These are phyloP conservation scores for Colletotrichum chlorophyti DNA, from an alignment of 2,329 filamentous ascomycete genomes.

Conservation along the genomic window DNA sequence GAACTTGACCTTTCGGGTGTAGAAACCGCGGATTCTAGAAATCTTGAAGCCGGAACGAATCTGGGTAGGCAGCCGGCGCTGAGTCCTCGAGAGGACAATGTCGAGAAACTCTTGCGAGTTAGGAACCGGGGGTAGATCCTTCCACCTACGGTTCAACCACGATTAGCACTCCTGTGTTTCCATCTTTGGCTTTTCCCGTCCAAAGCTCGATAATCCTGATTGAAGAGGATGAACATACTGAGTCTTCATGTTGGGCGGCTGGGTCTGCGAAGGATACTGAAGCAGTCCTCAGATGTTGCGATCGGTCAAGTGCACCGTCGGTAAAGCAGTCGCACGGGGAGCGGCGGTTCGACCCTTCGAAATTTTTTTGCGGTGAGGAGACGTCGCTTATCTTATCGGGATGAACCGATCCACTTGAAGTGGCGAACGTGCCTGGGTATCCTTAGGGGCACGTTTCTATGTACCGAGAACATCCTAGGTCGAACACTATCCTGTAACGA, in stretches of 20 bases:
- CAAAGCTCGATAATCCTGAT: no score
- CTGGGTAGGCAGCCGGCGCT: slow-evolving; percentile 91
- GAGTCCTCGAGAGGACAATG: slow-evolving; percentile 92
- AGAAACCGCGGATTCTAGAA: slow-evolving; percentile 66
- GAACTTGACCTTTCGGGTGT: slow-evolving; percentile 88
- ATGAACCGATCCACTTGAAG: not conserved
- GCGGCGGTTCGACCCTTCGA: slow-evolving; percentile 16
- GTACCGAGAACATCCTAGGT: no score
- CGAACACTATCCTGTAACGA: no score
- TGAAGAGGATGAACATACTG: slow-evolving; percentile 7
- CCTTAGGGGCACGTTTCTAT: no score
- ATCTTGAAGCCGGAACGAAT: slow-evolving; percentile 96
- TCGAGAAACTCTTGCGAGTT: slow-evolving; percentile 96
- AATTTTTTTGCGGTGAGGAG: slow-evolving; percentile 29
- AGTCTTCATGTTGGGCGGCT: slow-evolving; percentile 29
- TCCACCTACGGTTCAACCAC: slow-evolving; percentile 52
- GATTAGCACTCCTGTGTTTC: not conserved
- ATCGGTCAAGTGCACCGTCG: slow-evolving; percentile 21
- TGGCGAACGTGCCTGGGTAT: no score
- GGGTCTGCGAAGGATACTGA: slow-evolving; percentile 19
- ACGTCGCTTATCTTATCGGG: slow-evolving; percentile 36
- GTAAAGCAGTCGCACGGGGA: slow-evolving; percentile 14
- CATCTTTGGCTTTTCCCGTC: not conserved
- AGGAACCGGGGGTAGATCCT: slow-evolving; percentile 85
- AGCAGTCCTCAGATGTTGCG: slow-evolving; percentile 29